Base-by-base conservation (phyloP, 2,329 filamentous ascomycete genomes). In the Fusarium tuaranense region DNA sequence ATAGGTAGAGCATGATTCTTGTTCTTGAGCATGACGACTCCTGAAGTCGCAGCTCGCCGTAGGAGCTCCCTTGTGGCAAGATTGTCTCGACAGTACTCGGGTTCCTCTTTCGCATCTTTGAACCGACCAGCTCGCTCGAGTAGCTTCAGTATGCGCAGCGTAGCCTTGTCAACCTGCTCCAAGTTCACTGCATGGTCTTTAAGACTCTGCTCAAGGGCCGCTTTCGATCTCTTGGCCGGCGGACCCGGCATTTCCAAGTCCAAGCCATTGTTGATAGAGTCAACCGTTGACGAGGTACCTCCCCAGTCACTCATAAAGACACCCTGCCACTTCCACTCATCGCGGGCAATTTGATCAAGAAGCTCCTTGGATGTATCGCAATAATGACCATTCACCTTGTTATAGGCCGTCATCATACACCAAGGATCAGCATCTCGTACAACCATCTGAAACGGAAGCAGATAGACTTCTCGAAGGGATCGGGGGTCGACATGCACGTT, bases 371-470 rank as follows among this genome's bases (percentile, higher is more conserved):
- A 60, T 25, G 30, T n/a, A 16, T 67, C 57, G 22, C 53, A 59
- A 16, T 67, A n/a, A 18, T 30, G 14, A 2, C 22, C 64, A 27
- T 67, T 67, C 7, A 67, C 64, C 76, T 87, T 85, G 72, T 90
- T 90, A 78, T 91, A 91, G 10, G 88, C 84, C 9, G 87, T 88
- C 89, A 91, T 91, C n/a, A 89, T 79, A 67, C 87, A 87, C 74
- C 86, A 86, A 10, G 88, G 86, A 32, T 88, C 86, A 20, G 87
- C 87, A 34, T 90, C 87, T 16, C 87, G 83, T 72, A 91, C 83
- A 0, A 88, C 88, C 68, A 92, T 86, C 79, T 92, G 88, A 73
- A 92, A 92, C 0, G 90, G 90, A 79, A 89, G 83, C 18, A 92
- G 83, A 74, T 92, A 92, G 32, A 92, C 88, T 78, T 92, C 91